Conservation (phyloP, 2,329 filamentous ascomycete genomes). For the Fusarium dimerum region DNA sequence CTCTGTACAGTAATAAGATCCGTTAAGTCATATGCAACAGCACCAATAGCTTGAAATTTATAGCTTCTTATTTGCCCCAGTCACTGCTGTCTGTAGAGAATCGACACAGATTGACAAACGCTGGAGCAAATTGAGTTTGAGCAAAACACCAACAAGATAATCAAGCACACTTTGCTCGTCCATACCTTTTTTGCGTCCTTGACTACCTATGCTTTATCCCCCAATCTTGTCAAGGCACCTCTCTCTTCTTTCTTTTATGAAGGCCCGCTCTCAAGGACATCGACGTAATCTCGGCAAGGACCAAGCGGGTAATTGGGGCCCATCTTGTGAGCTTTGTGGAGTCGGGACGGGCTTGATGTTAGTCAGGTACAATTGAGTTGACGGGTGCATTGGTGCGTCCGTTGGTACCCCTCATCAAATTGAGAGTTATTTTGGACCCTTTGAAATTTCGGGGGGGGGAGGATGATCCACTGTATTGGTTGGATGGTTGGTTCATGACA, state of each 20-base stretch:
- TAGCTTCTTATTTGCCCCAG: too few relatives aligned
- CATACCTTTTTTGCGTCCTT: background rate
- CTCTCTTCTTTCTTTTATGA: constrained; percentile 7
- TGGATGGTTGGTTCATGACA: background rate
- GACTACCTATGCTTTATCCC: background rate
- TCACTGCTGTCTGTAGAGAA: too few relatives aligned
- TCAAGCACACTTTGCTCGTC: too few relatives aligned
- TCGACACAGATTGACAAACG: too few relatives aligned
- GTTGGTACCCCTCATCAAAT: background rate
- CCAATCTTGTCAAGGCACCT: background rate
- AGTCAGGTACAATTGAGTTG: background rate
- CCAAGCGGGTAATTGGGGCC: constrained; percentile 5
- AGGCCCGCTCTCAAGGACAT: constrained; percentile 28
- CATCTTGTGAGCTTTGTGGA: constrained; percentile 7
- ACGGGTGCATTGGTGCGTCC: background rate
- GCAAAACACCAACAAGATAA: too few relatives aligned
- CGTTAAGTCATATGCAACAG: too few relatives aligned
- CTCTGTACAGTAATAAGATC: too few relatives aligned
- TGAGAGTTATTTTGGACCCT: background rate
- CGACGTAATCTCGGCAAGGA: constrained; percentile 31
- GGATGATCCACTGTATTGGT: too few relatives aligned
- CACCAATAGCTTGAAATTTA: too few relatives aligned
- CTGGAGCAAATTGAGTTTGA: too few relatives aligned
- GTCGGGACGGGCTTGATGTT: constrained; percentile 3
- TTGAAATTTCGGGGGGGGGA: background rate